Percentiles rank a stretch among this genome's conserved stretches.
These are phyloP conservation scores for Aspergillus carlsbadensis DNA, from an alignment of 495 filamentous ascomycete species.

Conservation along the genomic window DNA sequence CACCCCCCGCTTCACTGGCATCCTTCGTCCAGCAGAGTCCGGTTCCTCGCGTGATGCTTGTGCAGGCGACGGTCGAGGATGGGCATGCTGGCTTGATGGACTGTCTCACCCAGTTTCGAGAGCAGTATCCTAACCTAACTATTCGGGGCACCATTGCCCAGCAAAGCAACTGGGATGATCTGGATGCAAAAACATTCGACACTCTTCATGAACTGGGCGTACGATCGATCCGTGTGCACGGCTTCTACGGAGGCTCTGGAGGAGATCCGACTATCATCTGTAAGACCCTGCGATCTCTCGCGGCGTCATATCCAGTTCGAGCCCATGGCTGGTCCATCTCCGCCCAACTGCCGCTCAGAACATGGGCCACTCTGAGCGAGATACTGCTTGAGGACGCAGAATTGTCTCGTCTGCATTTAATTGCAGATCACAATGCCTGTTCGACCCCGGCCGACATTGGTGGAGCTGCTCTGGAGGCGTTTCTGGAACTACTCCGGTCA, in stretches of 20 bases:
- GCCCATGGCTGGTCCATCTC: too few relatives aligned
- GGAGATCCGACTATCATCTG: too few relatives aligned
- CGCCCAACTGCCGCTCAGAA: too few relatives aligned
- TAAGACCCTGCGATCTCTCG: too few relatives aligned
- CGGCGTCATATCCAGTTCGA: too few relatives aligned
- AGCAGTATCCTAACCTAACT: constrained; percentile 14
- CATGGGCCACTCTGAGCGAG: too few relatives aligned
- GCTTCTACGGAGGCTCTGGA: too few relatives aligned
- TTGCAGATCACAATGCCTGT: constrained; percentile 21
- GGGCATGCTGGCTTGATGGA: constrained; percentile 11
- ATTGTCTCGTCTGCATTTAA: constrained; percentile 2
- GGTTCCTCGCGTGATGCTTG: constrained; percentile 13
- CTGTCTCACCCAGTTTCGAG: constrained; percentile 17
- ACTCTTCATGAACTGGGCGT: constrained; percentile 13
- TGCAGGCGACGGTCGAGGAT: constrained; percentile 25
- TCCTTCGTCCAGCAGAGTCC: not conserved
- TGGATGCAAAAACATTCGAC: constrained; percentile 7
- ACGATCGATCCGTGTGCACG: not conserved
- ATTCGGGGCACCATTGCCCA: constrained; percentile 16
- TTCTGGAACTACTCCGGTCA: constrained; percentile 14
- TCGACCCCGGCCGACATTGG: constrained; percentile 9
- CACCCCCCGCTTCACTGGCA: constrained; percentile 18
- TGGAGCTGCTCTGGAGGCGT: not conserved
- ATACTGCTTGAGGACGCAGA: too few relatives aligned
- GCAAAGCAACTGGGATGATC: not conserved